phyloP scores from a whole-genome alignment of 2,329 filamentous ascomycete genomes.

The Talaromyces sp. region DNA sequence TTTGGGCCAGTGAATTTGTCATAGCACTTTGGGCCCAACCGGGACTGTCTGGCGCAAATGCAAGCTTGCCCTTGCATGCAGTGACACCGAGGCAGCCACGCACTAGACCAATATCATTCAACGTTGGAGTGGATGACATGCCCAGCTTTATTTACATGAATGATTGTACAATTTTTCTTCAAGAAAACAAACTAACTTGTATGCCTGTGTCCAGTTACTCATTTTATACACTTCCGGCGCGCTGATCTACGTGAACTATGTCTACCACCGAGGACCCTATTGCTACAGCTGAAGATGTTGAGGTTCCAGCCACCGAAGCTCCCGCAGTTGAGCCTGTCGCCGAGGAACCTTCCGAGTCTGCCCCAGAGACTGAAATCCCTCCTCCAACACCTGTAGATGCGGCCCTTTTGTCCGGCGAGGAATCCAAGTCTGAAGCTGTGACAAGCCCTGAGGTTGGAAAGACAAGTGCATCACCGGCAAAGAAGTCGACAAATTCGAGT shows the following conservation, averaged over 20 bases:
- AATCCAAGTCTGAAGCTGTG: constrained; percentile 25
- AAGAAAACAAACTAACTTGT: neutral
- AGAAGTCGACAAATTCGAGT: constrained; percentile 23
- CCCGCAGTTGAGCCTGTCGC: constrained; percentile 2
- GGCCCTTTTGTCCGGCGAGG: constrained; percentile 34
- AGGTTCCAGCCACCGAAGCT: constrained; percentile 19
- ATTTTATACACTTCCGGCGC: neutral
- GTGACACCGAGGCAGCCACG: constrained; percentile 3
- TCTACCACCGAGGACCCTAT: constrained; percentile 18
- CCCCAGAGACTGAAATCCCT: constrained; percentile 29
- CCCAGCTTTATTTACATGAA: neutral
- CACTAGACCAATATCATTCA: neutral
- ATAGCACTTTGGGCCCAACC: neutral
- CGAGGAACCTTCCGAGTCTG: constrained; percentile 19
- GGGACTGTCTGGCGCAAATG: neutral
- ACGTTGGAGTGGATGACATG: neutral
- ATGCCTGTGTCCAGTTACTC: neutral
- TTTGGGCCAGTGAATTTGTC: neutral
- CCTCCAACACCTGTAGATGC: constrained; percentile 37
- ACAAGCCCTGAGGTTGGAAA: constrained; percentile 36
- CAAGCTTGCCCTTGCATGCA: constrained; percentile 6
- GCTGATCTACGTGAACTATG: constrained; percentile 24
- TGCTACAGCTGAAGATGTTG: constrained; percentile 27
- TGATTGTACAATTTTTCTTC: neutral
- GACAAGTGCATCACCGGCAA: constrained; percentile 34